A percentile compares a stretch with the other conserved stretches of the same genome.
Evolutionary conservation across 2,329 filamentous ascomycete species (phyloP).

Genomic region (Microcyclosporella mali): DNA sequence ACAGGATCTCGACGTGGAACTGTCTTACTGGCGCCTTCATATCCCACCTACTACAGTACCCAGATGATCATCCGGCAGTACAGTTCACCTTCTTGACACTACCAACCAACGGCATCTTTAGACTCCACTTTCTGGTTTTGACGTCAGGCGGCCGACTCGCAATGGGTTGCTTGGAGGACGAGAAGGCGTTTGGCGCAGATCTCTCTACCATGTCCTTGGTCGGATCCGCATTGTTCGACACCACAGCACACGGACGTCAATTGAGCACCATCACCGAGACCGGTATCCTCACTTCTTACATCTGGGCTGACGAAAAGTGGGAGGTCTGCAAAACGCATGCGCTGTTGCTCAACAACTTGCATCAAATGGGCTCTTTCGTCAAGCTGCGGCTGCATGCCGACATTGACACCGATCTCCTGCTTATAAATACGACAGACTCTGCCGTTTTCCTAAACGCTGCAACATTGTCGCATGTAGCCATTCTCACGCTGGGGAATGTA

Average conservation of each 20-base stretch:
- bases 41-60: conserved; percentile 48
- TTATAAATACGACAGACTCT: conserved; percentile 13
- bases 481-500: conserved; percentile 11
- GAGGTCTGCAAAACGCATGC: conserved; percentile 4
- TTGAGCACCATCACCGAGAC: conserved; percentile 23
- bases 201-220: conserved; percentile 22
- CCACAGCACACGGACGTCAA: conserved; percentile 9
- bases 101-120: conserved; percentile 25
- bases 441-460: conserved; percentile 19
- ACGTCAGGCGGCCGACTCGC: conserved; percentile 58
- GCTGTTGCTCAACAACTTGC: conserved; percentile 10
- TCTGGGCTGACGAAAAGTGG: conserved; percentile 17
- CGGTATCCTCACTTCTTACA: conserved; percentile 14
- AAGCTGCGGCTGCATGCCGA: conserved; percentile 18
- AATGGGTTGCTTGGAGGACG: conserved; percentile 49
- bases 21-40: conserved; percentile 53
- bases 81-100: conserved; percentile 58
- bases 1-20: conserved; percentile 58
- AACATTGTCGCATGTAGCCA: conserved; percentile 15
- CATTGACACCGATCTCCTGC: conserved; percentile 20
- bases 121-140: conserved; percentile 51
- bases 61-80: conserved; percentile 53
- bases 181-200: conserved; percentile 14
- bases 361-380: conserved; percentile 16
- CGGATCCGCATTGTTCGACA: conserved; percentile 20